These are phyloP conservation scores for Lupinus albus DNA, from an alignment of 306 rosid species.

Conservation along the genomic window DNA sequence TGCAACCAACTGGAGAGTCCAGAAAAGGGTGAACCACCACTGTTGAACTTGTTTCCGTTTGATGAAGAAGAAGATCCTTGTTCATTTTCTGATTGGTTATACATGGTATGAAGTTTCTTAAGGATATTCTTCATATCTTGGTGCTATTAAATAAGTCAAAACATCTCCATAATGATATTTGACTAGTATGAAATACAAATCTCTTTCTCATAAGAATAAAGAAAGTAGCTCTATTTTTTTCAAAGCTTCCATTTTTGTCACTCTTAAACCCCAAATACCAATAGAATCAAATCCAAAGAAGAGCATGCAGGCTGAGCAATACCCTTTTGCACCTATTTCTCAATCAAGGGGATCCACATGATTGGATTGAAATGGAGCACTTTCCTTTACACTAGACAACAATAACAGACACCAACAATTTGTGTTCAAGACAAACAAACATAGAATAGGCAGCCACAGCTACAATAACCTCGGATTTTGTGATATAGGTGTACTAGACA, in stretches of 20 bases:
- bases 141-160: conserved; percentile 53
- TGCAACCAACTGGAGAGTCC: conserved; percentile 79
- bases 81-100: conserved; percentile 63
- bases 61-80: conserved; percentile 75
- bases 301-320: conserved; percentile 43
- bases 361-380: conserved; percentile 44
- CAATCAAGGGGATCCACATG: conserved; percentile 56
- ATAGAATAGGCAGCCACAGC: conserved; percentile 33
- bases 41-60: conserved; percentile 55
- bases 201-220: conserved; percentile 45
- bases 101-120: conserved; percentile 85
- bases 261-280: conserved; percentile 42
- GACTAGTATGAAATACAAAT: conserved; percentile 62
- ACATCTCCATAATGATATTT: conserved; percentile 63
- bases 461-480: conserved; percentile 45
- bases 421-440: conserved; percentile 40
- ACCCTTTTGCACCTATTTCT: conserved; percentile 46
- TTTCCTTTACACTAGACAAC: conserved; percentile 39
- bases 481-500: not conserved
- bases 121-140: conserved; percentile 82
- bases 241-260: no score
- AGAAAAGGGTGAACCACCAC: conserved; percentile 55
- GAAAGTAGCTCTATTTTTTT: not conserved
- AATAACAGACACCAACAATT: conserved; percentile 35
- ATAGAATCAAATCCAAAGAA: conserved; percentile 51